Conservation (phyloP, 2,329 filamentous ascomycete species). For the Fusarium piperis region DNA sequence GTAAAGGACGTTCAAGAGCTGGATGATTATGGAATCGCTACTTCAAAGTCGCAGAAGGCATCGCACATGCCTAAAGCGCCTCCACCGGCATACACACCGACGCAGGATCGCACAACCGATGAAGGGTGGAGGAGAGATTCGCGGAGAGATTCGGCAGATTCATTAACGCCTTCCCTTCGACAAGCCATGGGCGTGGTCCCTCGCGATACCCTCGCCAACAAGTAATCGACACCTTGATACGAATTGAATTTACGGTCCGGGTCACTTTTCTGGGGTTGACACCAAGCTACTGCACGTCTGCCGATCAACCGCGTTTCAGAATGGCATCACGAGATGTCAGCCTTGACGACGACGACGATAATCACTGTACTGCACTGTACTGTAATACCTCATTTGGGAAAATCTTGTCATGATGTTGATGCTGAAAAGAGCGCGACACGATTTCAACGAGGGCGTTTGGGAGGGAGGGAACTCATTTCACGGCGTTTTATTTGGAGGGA, state of each 20-base stretch:
- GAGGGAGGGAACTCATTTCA: background rate
- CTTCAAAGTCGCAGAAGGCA: background rate
- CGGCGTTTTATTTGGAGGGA: conserved; percentile 8
- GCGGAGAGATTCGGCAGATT: conserved; percentile 32
- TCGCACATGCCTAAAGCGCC: conserved; percentile 29
- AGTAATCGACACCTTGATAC: background rate
- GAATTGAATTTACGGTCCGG: background rate
- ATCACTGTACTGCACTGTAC: background rate
- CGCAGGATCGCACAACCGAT: conserved; percentile 15
- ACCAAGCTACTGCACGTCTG: conserved; percentile 23
- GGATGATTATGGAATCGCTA: conserved; percentile 40
- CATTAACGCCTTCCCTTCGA: conserved; percentile 36
- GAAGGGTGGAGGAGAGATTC: conserved; percentile 2
- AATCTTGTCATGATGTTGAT: background rate
- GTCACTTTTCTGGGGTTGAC: background rate
- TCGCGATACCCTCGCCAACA: conserved; percentile 32
- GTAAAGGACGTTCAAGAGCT: conserved; percentile 39
- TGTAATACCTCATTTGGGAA: background rate
- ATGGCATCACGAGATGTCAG: background rate
- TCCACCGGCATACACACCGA: conserved; percentile 20
- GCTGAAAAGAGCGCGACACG: background rate
- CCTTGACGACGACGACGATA: background rate
- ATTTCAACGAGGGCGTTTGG: conserved; percentile 18
- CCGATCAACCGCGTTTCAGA: conserved; percentile 8
- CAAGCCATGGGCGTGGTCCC: conserved; percentile 36